phyloP scores from a whole-genome alignment of 257 asterid genomes.

The Striga asiatica region DNA sequence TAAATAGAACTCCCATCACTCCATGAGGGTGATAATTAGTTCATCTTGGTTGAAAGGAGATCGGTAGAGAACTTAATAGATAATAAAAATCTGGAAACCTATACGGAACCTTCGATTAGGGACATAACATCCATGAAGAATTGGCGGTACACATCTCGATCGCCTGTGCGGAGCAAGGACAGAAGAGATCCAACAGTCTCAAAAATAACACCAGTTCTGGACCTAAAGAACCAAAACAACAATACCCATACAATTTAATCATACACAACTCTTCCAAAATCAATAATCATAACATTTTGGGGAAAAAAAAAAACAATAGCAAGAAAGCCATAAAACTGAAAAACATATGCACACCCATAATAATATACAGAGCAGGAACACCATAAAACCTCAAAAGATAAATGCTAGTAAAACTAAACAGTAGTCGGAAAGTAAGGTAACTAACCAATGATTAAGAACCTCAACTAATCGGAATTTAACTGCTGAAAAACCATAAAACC shows the following conservation, averaged over 20 bases:
- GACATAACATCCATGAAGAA: slow-evolving; percentile 66
- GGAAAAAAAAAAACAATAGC: slow-evolving; percentile 3
- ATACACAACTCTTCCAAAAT: background rate
- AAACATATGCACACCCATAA: too few species aligned
- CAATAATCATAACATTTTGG: background rate
- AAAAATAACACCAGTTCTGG: slow-evolving; percentile 50
- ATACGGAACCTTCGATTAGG: slow-evolving; percentile 52
- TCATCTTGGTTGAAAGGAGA: background rate
- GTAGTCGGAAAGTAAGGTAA: background rate
- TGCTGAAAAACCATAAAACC: background rate
- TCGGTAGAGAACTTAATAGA: background rate
- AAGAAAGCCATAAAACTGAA: background rate
- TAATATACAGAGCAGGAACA: background rate
- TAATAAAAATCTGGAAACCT: background rate
- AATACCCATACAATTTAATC: background rate
- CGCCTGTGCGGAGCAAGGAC: slow-evolving; percentile 73
- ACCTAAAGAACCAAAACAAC: slow-evolving; percentile 28
- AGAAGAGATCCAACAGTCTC: slow-evolving; percentile 69
- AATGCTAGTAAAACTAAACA: background rate
- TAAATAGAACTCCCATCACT: background rate
- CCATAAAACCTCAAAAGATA: background rate
- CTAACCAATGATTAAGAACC: background rate
- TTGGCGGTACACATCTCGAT: slow-evolving; percentile 70
- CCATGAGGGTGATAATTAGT: background rate
- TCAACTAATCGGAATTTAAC: background rate